These are phyloP conservation scores for Exserohilum rostratum DNA, from an alignment of 2,329 filamentous ascomycete genomes.

Conservation along the genomic window DNA sequence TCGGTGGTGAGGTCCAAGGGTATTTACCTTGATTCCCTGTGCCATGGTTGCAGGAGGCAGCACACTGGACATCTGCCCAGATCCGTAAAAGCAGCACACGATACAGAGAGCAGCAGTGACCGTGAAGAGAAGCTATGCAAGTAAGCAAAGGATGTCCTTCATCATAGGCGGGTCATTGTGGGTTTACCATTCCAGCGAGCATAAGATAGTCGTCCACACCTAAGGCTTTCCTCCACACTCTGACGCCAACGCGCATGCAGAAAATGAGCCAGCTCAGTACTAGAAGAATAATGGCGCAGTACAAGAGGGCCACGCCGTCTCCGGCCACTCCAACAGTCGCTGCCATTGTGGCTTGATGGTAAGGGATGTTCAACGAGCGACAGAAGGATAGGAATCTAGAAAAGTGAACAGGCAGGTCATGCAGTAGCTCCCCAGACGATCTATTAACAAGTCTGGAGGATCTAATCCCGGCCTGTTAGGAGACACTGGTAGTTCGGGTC, in stretches of 20 bases:
- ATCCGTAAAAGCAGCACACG: constrained; percentile 26
- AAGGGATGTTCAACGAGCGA: not conserved
- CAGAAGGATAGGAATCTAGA: not conserved
- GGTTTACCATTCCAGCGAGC: constrained; percentile 24
- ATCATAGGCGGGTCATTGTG: not conserved
- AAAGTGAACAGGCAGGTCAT: not conserved
- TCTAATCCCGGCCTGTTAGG: not conserved
- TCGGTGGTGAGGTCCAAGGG: not conserved
- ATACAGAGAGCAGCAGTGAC: constrained; percentile 29
- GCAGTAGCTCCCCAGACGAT: not conserved
- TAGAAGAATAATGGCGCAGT: constrained; percentile 23
- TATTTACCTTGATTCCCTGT: constrained; percentile 23
- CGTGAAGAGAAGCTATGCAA: constrained; percentile 19
- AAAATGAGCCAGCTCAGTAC: constrained; percentile 27
- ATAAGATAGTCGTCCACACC: constrained; percentile 26
- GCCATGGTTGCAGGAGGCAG: constrained; percentile 16
- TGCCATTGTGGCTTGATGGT: constrained; percentile 6
- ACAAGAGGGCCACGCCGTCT: constrained; percentile 26
- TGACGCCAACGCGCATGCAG: constrained; percentile 23
- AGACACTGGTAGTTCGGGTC: not conserved
- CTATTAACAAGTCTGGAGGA: not conserved
- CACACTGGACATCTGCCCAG: constrained; percentile 19
- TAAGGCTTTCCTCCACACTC: constrained; percentile 23
- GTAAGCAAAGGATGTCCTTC: not conserved
- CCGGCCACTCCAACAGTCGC: constrained; percentile 23